Percentiles rank a stretch among this genome's conserved stretches.
phyloP scores from a whole-genome alignment of 495 filamentous ascomycete species.

The Endocarpon pusillum region DNA sequence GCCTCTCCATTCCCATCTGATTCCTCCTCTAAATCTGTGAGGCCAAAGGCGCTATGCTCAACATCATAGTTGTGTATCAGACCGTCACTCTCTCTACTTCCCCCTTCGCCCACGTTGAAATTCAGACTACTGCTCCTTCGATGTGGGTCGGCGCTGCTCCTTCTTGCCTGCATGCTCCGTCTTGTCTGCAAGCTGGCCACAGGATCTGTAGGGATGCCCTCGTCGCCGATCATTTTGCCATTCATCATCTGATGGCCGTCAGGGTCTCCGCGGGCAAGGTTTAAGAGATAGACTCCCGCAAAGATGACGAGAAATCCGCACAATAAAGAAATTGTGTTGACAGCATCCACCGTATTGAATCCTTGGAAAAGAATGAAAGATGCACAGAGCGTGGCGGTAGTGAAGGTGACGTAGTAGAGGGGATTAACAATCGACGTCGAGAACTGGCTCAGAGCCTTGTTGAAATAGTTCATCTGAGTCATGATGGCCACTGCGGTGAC shows the following conservation, averaged over 20 bases:
- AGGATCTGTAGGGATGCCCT: slow-evolving; percentile 78
- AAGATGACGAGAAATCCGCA: slow-evolving; percentile 95
- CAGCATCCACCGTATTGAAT: slow-evolving; percentile 87
- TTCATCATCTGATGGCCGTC: slow-evolving; percentile 55
- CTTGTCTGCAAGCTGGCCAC: slow-evolving; percentile 78
- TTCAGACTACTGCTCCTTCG: slow-evolving; percentile 40
- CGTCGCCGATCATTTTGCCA: slow-evolving; percentile 39
- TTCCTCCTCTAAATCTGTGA: slow-evolving; percentile 54
- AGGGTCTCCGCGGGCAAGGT: slow-evolving; percentile 80
- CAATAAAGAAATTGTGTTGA: slow-evolving; percentile 85
- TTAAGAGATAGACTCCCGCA: slow-evolving; percentile 90
- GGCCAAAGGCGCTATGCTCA: slow-evolving; percentile 47
- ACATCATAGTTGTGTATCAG: slow-evolving; percentile 72
- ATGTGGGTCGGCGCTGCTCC: slow-evolving; percentile 41
- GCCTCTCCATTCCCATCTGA: too few species aligned
- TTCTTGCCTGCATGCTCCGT: slow-evolving; percentile 75
- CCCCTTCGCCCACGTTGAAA: slow-evolving; percentile 24
- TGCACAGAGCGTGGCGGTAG: slow-evolving; percentile 81
- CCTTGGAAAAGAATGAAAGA: slow-evolving; percentile 96
- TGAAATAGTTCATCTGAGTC: slow-evolving; percentile 99
- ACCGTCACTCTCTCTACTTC: slow-evolving; percentile 47
- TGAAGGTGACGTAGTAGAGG: slow-evolving; percentile 99
- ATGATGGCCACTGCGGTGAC: slow-evolving; percentile 83
- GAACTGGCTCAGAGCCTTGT: slow-evolving; percentile 94
- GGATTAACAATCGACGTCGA: slow-evolving; percentile 95